phyloP scores from a whole-genome alignment of 306 rosid genomes.

The Malus asiatica region DNA sequence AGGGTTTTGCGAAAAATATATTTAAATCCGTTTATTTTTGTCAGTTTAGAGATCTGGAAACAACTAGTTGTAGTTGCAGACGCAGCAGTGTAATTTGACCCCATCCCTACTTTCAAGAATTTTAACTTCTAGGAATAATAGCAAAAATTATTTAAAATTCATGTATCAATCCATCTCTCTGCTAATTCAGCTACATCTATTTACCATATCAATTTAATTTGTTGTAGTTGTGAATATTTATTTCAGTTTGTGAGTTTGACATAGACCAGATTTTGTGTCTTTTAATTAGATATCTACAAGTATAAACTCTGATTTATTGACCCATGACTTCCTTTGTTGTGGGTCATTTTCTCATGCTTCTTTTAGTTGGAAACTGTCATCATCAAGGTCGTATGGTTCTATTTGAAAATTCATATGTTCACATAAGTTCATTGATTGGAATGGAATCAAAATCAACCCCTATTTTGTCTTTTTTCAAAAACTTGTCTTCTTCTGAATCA shows the following conservation, averaged over 20 bases:
- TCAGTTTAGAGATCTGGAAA: background rate
- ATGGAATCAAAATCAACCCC: background rate
- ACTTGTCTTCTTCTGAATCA: background rate
- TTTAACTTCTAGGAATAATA: background rate
- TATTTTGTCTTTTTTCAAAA: slow-evolving; percentile 11
- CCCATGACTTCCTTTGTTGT: slow-evolving; percentile 2
- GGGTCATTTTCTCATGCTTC: slow-evolving; percentile 4
- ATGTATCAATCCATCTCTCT: background rate
- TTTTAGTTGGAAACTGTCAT: background rate
- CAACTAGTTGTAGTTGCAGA: background rate
- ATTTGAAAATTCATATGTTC: background rate
- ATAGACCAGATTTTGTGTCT: background rate
- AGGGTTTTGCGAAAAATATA: background rate
- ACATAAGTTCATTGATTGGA: background rate
- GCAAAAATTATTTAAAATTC: background rate
- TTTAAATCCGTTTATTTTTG: background rate
- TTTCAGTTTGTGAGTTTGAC: background rate
- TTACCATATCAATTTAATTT: background rate
- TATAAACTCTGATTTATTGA: slow-evolving; percentile 3
- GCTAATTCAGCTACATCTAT: background rate
- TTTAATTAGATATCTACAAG: background rate
- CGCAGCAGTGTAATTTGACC: background rate
- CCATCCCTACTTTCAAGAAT: background rate
- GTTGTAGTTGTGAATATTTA: background rate
- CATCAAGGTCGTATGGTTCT: slow-evolving; percentile 1